These are phyloP conservation scores for Vitis cinerea DNA, from an alignment of 164 flowering plant species.

Conservation along the genomic window DNA sequence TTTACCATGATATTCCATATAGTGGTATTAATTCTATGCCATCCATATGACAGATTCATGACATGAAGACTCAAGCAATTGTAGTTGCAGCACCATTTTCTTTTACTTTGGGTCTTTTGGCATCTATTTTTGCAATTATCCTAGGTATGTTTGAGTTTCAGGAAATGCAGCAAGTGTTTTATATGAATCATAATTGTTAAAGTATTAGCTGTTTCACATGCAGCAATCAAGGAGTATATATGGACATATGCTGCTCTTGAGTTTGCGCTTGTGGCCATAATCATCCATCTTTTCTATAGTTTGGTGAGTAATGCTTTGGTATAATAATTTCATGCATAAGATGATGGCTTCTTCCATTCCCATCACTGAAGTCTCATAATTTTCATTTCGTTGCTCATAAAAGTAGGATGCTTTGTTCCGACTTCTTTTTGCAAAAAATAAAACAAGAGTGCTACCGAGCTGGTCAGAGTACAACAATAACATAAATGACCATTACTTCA, in stretches of 20 bases:
- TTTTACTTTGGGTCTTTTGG: conserved; percentile 64
- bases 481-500: too few relatives aligned
- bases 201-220: conserved; percentile 15
- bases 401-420: too few relatives aligned
- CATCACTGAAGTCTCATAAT: background rate
- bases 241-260: conserved; percentile 95
- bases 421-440: too few relatives aligned
- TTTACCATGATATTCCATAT: background rate
- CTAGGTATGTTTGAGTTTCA: conserved; percentile 47
- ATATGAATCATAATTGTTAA: background rate
- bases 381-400: too few relatives aligned
- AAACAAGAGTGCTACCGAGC: too few relatives aligned
- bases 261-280: conserved; percentile 64
- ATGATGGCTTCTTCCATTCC: background rate
- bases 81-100: conserved; percentile 80
- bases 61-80: conserved; percentile 65
- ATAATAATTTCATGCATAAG: background rate
- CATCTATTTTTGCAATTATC: conserved; percentile 68
- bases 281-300: conserved; percentile 57
- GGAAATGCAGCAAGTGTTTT: conserved; percentile 2
- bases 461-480: too few relatives aligned
- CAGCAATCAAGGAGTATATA: conserved; percentile 81
- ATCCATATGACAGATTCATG: conserved; percentile 42
- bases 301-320: conserved; percentile 38
- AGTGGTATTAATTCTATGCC: background rate